Evolutionary conservation across 345 rosid genomes (phyloP).

Genomic region (Corchorus capsularis): DNA sequence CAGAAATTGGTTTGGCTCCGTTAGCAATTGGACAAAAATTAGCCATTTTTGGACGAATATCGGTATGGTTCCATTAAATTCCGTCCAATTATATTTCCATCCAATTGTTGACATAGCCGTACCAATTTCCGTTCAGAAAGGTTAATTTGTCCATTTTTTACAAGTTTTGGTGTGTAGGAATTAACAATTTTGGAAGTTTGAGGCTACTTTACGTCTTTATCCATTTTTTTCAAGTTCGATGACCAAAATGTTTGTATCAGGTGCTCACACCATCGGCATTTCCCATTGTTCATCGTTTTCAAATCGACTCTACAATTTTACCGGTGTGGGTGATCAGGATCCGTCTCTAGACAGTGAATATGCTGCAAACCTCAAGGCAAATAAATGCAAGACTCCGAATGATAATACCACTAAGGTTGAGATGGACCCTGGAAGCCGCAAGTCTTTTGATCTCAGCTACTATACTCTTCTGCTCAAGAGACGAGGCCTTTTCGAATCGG

Average conservation of each 20-base stretch:
- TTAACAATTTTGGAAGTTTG: too few relatives aligned
- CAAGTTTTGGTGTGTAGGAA: too few relatives aligned
- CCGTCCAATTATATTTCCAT: too few relatives aligned
- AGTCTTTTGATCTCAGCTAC: conserved; percentile 71
- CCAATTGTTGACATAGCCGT: too few relatives aligned
- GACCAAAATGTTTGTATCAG: conserved; percentile 30
- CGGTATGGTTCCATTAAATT: too few relatives aligned
- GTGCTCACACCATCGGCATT: conserved; percentile 77
- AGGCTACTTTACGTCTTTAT: too few relatives aligned
- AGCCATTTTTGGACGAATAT: too few relatives aligned
- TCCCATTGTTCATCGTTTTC: conserved; percentile 67
- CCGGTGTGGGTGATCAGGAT: conserved; percentile 60
- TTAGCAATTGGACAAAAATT: too few relatives aligned
- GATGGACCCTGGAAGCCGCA: conserved; percentile 83
- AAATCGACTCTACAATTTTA: conserved; percentile 65
- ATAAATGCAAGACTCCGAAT: conserved; percentile 47
- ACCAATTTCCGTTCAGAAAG: too few relatives aligned
- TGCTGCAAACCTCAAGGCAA: conserved; percentile 59
- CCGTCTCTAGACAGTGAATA: conserved; percentile 70
- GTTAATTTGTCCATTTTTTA: too few relatives aligned
- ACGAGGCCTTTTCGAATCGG: conserved; percentile 72
- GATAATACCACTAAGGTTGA: conserved; percentile 65
- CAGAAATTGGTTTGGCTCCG: too few relatives aligned
- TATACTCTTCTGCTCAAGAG: conserved; percentile 52
- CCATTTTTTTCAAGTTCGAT: too few relatives aligned